phyloP scores from a whole-genome alignment of 1,284 basidiomycete species.

The Boletus sp. region DNA sequence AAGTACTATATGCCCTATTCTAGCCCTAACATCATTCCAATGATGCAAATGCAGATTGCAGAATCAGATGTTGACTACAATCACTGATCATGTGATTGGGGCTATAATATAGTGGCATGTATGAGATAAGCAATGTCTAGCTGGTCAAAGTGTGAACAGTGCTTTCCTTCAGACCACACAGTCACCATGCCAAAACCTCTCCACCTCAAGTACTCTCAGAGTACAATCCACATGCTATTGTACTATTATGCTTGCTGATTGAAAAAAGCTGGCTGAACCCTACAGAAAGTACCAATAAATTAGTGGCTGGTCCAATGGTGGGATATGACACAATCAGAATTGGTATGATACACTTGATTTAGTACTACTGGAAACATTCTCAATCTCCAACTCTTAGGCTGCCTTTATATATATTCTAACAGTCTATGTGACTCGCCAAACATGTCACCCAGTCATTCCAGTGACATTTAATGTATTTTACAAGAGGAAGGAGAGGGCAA shows the following conservation, averaged over 20 bases:
- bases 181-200: background rate
- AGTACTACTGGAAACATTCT: background rate
- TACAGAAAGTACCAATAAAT: background rate
- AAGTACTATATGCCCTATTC: too few relatives aligned
- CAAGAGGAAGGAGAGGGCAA: background rate
- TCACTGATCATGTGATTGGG: too few relatives aligned
- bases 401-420: background rate
- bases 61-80: too few relatives aligned
- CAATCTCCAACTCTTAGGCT: background rate
- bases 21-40: too few relatives aligned
- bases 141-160: too few relatives aligned
- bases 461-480: background rate
- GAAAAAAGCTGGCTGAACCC: background rate
- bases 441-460: background rate
- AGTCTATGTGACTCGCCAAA: background rate
- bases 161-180: background rate
- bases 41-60: too few relatives aligned
- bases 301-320: background rate
- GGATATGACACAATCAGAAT: background rate
- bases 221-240: background rate
- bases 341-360: background rate
- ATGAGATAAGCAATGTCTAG: too few relatives aligned
- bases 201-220: background rate
- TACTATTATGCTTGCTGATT: background rate
- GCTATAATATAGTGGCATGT: too few relatives aligned